A percentile compares a stretch with the other conserved stretches of the same genome.
phyloP scores from a whole-genome alignment of 2,329 filamentous ascomycete species.

The Clonostachys chloroleuca region DNA sequence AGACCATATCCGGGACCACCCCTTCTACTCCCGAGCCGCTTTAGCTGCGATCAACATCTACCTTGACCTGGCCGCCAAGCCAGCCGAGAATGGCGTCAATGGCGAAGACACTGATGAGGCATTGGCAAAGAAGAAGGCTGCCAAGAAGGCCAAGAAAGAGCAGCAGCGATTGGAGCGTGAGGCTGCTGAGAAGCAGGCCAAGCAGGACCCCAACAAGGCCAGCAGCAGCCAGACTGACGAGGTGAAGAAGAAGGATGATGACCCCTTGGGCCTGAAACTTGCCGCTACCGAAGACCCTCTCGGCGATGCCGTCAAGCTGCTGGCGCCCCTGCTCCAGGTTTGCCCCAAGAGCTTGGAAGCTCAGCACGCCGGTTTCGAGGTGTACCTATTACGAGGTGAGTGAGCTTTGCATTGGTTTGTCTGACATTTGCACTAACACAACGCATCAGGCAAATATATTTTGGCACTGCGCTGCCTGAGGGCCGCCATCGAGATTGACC shows the following conservation, averaged over 20 bases:
- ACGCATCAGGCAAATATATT: conserved; percentile 69
- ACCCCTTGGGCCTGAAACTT: conserved; percentile 78
- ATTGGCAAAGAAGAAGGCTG: conserved; percentile 76
- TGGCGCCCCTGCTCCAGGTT: conserved; percentile 76
- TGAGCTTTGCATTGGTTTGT: conserved; percentile 5
- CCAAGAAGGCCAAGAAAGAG: conserved; percentile 87
- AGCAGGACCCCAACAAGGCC: conserved; percentile 80
- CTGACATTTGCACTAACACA: neutral
- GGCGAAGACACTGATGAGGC: conserved; percentile 51
- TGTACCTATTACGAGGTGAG: conserved; percentile 80
- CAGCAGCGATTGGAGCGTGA: conserved; percentile 61
- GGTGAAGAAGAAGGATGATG: conserved; percentile 82
- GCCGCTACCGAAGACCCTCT: conserved; percentile 79
- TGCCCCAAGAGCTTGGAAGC: conserved; percentile 76
- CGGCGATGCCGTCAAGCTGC: conserved; percentile 81
- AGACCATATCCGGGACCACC: conserved; percentile 84
- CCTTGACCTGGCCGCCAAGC: conserved; percentile 72
- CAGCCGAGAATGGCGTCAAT: conserved; percentile 56
- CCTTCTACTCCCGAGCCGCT: conserved; percentile 84
- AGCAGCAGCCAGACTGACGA: conserved; percentile 59
- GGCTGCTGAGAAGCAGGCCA: conserved; percentile 72
- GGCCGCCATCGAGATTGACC: conserved; percentile 65
- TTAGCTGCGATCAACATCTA: conserved; percentile 79
- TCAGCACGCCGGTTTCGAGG: conserved; percentile 85
- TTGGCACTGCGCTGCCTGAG: conserved; percentile 84